Conservation (phyloP, 768 basidiomycete genomes). For the Suillus paluster region DNA sequence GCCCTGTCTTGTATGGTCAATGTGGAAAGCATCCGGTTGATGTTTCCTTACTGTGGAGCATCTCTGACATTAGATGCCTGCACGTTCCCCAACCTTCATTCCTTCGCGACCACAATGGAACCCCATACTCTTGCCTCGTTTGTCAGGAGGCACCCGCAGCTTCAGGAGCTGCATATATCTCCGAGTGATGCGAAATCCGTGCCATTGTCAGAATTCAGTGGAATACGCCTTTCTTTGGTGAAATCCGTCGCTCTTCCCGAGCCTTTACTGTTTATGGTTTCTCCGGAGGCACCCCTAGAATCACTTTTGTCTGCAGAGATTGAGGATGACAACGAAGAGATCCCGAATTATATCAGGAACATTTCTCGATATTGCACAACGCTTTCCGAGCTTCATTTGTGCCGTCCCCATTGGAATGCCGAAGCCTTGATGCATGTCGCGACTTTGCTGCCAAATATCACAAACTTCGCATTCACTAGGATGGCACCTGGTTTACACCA, state of each 20-base stretch:
- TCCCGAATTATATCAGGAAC: neutral
- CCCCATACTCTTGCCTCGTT: slow-evolving; percentile 6
- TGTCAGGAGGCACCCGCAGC: slow-evolving; percentile 6
- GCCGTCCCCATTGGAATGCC: neutral
- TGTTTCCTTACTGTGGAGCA: slow-evolving; percentile 9
- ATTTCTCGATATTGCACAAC: neutral
- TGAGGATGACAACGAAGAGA: slow-evolving; percentile 5
- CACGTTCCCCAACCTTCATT: slow-evolving; percentile 7
- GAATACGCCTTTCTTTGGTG: slow-evolving; percentile 5
- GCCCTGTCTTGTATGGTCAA: neutral
- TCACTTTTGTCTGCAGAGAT: slow-evolving; percentile 5
- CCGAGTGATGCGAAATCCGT: neutral
- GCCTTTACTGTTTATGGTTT: slow-evolving; percentile 5
- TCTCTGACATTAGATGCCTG: slow-evolving; percentile 2
- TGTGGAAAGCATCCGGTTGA: slow-evolving; percentile 6
- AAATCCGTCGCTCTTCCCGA: slow-evolving; percentile 1
- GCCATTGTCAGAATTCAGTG: slow-evolving; percentile 3
- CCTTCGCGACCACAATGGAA: slow-evolving; percentile 8
- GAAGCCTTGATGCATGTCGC: neutral
- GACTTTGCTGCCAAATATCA: slow-evolving; percentile 1
- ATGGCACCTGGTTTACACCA: neutral
- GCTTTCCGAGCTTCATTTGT: slow-evolving; percentile 1
- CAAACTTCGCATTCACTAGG: neutral
- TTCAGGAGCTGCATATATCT: slow-evolving; percentile 9
- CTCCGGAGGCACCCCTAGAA: slow-evolving; percentile 6